Evolutionary conservation across 768 basidiomycete genomes (phyloP), one percentile per base, ranked within the genome.

Genomic region (Calocybe cyanea): DNA sequence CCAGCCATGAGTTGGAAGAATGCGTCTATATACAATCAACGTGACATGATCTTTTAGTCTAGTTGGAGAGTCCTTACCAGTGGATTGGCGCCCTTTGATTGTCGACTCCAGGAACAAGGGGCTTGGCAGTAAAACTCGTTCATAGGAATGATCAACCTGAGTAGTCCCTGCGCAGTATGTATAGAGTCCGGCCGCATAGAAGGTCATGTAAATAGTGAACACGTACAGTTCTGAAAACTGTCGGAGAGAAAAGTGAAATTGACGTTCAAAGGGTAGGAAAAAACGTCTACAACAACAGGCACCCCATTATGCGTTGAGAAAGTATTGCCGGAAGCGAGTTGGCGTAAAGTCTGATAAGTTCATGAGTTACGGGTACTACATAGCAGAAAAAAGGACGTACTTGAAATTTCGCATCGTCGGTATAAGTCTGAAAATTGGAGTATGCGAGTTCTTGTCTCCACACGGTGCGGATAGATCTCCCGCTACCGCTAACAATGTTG

Each of bases 101-200:
- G 72, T 75, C 7, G 80, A 83, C 8, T 72, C 73, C 4, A 78
- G 56, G 42, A 79, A 72, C 50, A 83, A 76, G 1, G 85, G 81
- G 32, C 71, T 69, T 1, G 85, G 85, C 11, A 74, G 56, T 31
- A 81, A 61, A 18, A 68, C 64, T 18, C 86, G 78, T 40, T 78
- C 62, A 56, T 87, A 90, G 0, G 81, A 82, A 55, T 87, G 87
- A 54, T 89, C 83, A 47, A 90, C 73, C 2, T 58, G 54, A 8
- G 72, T 64, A 40, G 69, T 68, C 56, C 76, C 83, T 86, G 40
- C 4, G 45, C 8, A n/a, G 23, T 18, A 20, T 39, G n/a, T 6
- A 35, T 45, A 33, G 19, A 41, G 20, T n/a, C n/a, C n/a, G n/a
- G n/a, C n/a, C n/a, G 20, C 19, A 19, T 18, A 46, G 8, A 10